phyloP scores from a whole-genome alignment of 129 eudicot species.

The Centrapalus pauciflorus region DNA sequence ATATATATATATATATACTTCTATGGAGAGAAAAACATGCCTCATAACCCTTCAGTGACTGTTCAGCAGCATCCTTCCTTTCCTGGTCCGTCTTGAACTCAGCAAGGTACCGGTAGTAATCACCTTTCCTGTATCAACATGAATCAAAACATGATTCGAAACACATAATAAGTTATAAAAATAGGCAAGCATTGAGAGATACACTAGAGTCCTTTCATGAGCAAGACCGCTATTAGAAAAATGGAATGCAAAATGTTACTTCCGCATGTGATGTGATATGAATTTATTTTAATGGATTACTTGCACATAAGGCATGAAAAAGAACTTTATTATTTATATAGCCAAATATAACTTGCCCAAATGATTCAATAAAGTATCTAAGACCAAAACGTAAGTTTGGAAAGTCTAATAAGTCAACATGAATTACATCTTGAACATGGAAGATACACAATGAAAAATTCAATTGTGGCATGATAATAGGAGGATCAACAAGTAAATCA shows the following conservation, averaged over 20 bases:
- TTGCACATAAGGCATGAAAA: background rate
- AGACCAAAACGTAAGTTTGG: background rate
- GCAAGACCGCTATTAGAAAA: background rate
- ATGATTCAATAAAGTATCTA: background rate
- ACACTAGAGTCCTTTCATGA: too few relatives aligned
- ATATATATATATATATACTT: too few relatives aligned
- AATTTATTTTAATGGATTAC: background rate
- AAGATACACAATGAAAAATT: background rate
- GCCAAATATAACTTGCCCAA: conserved; percentile 4
- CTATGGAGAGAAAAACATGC: conserved; percentile 35
- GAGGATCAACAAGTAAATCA: background rate
- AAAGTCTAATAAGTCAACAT: background rate
- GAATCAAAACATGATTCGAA: conserved; percentile 7
- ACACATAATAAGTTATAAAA: background rate
- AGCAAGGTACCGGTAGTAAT: conserved; percentile 93
- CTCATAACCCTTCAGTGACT: conserved; percentile 91
- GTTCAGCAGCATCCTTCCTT: conserved; percentile 84
- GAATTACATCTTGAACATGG: background rate
- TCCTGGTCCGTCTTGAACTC: conserved; percentile 86
- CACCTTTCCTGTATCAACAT: conserved; percentile 75
- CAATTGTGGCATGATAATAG: background rate
- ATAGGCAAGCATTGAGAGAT: background rate
- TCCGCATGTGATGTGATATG: background rate
- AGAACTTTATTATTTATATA: background rate
- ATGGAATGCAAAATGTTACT: background rate